Conservation (phyloP, 2,329 filamentous ascomycete genomes). For the Pseudocercospora cruenta region DNA sequence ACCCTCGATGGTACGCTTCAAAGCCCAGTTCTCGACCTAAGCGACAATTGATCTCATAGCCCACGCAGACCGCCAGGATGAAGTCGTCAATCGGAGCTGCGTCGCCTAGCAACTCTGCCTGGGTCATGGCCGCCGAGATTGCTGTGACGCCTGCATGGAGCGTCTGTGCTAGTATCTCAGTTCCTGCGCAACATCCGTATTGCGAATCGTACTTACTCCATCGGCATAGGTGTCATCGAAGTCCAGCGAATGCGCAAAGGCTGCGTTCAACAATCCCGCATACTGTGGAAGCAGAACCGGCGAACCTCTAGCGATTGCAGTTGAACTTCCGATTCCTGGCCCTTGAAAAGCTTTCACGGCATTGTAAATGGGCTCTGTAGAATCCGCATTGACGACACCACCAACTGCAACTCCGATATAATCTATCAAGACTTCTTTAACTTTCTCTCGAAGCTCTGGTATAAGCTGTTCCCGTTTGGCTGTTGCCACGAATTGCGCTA, state of each 20-base stretch:
- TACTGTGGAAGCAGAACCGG: conserved; percentile 43
- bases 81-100: conserved; percentile 29
- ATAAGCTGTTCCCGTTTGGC: conserved; percentile 28
- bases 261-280: conserved; percentile 48
- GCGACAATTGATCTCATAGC: conserved; percentile 42
- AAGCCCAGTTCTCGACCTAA: conserved; percentile 41
- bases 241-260: conserved; percentile 49
- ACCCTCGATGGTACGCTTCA: conserved; percentile 42
- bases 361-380: conserved; percentile 33
- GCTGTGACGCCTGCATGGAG: conserved; percentile 49
- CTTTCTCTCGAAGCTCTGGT: conserved; percentile 27
- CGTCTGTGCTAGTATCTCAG: conserved; percentile 26
- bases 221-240: conserved; percentile 52
- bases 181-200: background rate
- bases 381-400: conserved; percentile 33
- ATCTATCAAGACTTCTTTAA: conserved; percentile 39
- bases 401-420: conserved; percentile 36
- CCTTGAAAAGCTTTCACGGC: conserved; percentile 35
- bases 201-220: conserved; percentile 28
- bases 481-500: conserved; percentile 33
- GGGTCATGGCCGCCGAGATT: conserved; percentile 43
- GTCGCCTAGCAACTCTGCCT: conserved; percentile 35
- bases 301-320: conserved; percentile 42
- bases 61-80: conserved; percentile 40
- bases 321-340: conserved; percentile 31